Base-by-base conservation (phyloP, 164 flowering plant genomes). In the Amborella trichopoda region DNA sequence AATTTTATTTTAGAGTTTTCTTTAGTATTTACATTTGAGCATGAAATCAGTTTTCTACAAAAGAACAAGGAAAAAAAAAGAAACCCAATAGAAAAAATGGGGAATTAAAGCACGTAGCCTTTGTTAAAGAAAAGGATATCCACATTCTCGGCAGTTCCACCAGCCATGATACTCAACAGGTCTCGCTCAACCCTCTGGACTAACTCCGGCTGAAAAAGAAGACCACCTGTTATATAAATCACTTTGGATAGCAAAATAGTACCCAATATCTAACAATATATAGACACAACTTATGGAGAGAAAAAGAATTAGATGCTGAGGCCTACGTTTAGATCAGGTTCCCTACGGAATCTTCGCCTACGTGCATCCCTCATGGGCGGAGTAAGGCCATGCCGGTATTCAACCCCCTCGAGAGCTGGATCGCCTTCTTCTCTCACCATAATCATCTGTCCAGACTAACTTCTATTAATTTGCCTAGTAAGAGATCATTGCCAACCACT, bases 331-430 rank as follows among this genome's bases (percentile, higher is more conserved):
- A 83, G 61, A 69, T 86, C 95, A 20, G 96, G 96, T 66, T 91
- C 96, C 56, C 95, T 71, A 12, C 96, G 85, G 53, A 91, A 91
- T 50, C 96, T 69, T 51, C 93, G 72, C 60, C 86, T 75, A 23
- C 93, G 76, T 37, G 91, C 98, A 82, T 90, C 98, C 54, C 89
- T 78, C 96, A 91, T 87, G 18, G 98, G 90, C 60, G 95, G 96
- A 17, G 98, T 91, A 13, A 83, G 87, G 34, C 98, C 98, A 67
- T 90, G 98, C 50, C 81, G 72, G 59, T 76, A 81, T 52, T 90
- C 95, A 43, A 78, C 68, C 28, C 56, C 66, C 44, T 83, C 95
- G 45, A 84, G 82, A 40, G 71, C 71, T 65, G 64, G 23, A 54
- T 86, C 93, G 57, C 73, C 73, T 17, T 75, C 72, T 52, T 86